These are phyloP conservation scores for Cladobotryum protrusum DNA, from an alignment of 2,329 filamentous ascomycete genomes.

Conservation along the genomic window DNA sequence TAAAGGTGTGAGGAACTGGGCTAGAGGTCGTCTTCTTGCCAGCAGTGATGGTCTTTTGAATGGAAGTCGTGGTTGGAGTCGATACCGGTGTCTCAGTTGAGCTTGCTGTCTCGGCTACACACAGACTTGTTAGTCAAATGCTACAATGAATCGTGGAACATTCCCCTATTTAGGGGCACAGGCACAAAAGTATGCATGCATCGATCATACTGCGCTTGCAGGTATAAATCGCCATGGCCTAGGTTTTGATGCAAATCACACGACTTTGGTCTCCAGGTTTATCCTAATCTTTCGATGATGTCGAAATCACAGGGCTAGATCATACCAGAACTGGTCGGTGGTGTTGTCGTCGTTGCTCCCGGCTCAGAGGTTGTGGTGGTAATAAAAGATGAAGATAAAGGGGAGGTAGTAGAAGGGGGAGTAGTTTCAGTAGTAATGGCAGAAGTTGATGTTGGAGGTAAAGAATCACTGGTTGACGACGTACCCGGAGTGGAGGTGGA, in stretches of 20 bases:
- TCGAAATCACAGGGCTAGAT: slow-evolving; percentile 18
- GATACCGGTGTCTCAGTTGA: neutral
- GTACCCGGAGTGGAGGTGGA: slow-evolving; percentile 28
- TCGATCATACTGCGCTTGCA: slow-evolving; percentile 20
- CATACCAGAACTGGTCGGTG: slow-evolving; percentile 24
- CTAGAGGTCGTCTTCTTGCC: slow-evolving; percentile 30
- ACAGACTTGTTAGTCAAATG: neutral
- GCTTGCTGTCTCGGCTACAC: neutral
- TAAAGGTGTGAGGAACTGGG: slow-evolving; percentile 34
- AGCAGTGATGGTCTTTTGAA: slow-evolving; percentile 27
- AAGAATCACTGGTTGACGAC: slow-evolving; percentile 22
- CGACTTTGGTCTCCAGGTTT: slow-evolving; percentile 14
- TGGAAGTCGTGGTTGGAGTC: slow-evolving; percentile 15
- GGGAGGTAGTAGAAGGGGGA: slow-evolving; percentile 19
- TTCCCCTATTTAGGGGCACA: neutral
- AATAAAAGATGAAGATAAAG: slow-evolving; percentile 16
- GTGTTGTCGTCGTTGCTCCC: slow-evolving; percentile 11
- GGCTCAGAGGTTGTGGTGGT: slow-evolving; percentile 13
- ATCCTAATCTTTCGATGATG: slow-evolving; percentile 7
- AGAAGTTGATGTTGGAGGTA: slow-evolving; percentile 20
- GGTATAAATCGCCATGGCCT: neutral
- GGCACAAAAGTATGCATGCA: slow-evolving; percentile 7
- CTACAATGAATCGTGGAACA: neutral
- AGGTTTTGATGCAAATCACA: slow-evolving; percentile 7
- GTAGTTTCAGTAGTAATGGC: slow-evolving; percentile 25